These are phyloP conservation scores for Colletotrichum trifolii DNA, from an alignment of 2,329 filamentous ascomycete species.

Conservation along the genomic window DNA sequence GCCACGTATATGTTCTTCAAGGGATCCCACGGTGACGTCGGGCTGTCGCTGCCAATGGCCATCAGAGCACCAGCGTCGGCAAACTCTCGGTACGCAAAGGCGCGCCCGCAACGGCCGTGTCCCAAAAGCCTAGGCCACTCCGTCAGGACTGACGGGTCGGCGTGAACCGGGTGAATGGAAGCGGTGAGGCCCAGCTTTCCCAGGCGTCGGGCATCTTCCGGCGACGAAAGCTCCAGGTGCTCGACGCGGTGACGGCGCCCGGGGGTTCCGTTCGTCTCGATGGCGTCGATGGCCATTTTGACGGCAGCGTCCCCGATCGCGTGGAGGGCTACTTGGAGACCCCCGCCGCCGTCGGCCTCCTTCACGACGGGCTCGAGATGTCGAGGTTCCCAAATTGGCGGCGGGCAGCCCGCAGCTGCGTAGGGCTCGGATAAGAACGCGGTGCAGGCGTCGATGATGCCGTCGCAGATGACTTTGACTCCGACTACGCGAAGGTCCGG, in stretches of 20 bases:
- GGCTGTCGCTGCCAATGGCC: slow-evolving; percentile 69
- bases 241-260: slow-evolving; percentile 70
- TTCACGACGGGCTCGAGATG: slow-evolving; percentile 65
- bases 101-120: slow-evolving; percentile 62
- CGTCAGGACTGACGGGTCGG: slow-evolving; percentile 69
- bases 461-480: slow-evolving; percentile 74
- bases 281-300: slow-evolving; percentile 65
- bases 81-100: slow-evolving; percentile 73
- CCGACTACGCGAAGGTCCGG: slow-evolving; percentile 64
- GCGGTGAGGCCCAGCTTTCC: slow-evolving; percentile 70
- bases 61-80: slow-evolving; percentile 63
- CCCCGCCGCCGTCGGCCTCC: slow-evolving; percentile 61
- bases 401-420: slow-evolving; percentile 56
- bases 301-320: slow-evolving; percentile 73
- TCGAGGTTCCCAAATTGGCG: slow-evolving; percentile 65
- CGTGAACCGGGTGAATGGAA: slow-evolving; percentile 68
- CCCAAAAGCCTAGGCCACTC: slow-evolving; percentile 71
- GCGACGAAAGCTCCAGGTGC: slow-evolving; percentile 69
- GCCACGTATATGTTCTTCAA: slow-evolving; percentile 69
- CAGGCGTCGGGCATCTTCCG: slow-evolving; percentile 65
- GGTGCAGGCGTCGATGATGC: slow-evolving; percentile 73
- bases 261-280: slow-evolving; percentile 56
- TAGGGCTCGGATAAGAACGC: slow-evolving; percentile 71
- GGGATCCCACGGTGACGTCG: slow-evolving; percentile 66
- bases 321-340: slow-evolving; percentile 71